Evolutionary conservation across 1,139 yeast genomes (phyloP), one percentile per base, ranked within the genome.

Genomic region (Pichia norvegensis): DNA sequence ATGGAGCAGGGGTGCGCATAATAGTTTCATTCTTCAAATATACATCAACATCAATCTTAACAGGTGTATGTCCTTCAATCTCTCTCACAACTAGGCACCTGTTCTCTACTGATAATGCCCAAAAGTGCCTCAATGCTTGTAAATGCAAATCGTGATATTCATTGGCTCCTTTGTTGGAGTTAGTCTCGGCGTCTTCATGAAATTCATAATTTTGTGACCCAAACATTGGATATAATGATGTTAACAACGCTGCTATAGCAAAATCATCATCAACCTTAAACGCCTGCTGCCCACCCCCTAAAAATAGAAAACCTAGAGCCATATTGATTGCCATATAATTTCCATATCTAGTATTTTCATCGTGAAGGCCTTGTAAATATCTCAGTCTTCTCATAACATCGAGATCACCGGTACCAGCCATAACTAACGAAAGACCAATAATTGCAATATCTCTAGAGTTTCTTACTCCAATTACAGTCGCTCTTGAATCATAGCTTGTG

Each of bases 211-310:
- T 58, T 43, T 52, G 53, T 8, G 56, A 58, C 1, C 94, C 86
- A 53, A 79, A 80, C 6, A 84, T 72, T 0, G 97, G 96, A 52
- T 85, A 83, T 41, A 82, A 69, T 2, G 95, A 76, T 0, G 85
- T 76, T 1, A 88, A 70, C 50, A 87, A 69, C n/a, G 82, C 68
- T 0, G 95, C 95, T 50, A 84, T 70, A 7, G 85, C 79, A 56
- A 87, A 72, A 52, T 79, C 74, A 13, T 81, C 71, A 38, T 73
- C 73, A 29, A 77, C 73, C 23, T 53, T 53, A 52, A 92, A 76
- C 0, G 95, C 92, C 65, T 79, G 87, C 61, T 87, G 96, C 0
- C 97, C 97, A 5, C 96, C 95, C 0, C 97, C 96, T 38, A 92
- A 65, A 59, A 92, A 90, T 46, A 92, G 67, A 54, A 90, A 79